These are phyloP conservation scores for Helotiales sp. DNA, from an alignment of 2,329 filamentous ascomycete species.

Conservation along the genomic window DNA sequence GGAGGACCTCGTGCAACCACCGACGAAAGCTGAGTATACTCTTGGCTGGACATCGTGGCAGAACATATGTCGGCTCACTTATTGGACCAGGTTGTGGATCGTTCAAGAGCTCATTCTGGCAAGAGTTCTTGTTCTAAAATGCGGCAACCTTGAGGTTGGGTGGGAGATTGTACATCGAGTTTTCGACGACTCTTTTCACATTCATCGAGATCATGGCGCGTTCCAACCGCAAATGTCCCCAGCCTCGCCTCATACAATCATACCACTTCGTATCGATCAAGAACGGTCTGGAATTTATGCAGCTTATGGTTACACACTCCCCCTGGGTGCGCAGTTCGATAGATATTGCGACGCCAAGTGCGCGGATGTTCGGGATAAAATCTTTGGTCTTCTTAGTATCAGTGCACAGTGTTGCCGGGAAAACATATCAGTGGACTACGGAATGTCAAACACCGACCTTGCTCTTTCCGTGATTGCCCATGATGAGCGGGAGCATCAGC, in stretches of 20 bases:
- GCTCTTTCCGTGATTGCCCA: background rate
- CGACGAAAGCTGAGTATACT: no score
- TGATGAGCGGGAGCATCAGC: no score
- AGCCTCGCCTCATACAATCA: no score
- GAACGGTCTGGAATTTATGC: no score
- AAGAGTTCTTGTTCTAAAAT: background rate
- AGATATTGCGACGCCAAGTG: background rate
- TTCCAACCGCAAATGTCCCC: no score
- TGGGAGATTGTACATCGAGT: background rate
- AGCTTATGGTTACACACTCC: no score
- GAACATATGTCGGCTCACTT: background rate
- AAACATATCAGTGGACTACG: background rate
- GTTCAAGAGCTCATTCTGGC: background rate
- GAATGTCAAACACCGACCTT: background rate
- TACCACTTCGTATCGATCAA: no score
- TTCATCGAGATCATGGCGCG: no score
- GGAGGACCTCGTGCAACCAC: no score
- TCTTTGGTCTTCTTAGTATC: background rate
- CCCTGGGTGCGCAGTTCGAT: background rate
- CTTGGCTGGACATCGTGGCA: background rate
- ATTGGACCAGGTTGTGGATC: background rate
- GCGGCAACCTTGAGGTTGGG: background rate
- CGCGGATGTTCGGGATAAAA: background rate
- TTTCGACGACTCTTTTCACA: background rate
- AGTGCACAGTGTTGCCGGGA: background rate